phyloP scores from a whole-genome alignment of 345 rosid species.

The Salix dunnii region DNA sequence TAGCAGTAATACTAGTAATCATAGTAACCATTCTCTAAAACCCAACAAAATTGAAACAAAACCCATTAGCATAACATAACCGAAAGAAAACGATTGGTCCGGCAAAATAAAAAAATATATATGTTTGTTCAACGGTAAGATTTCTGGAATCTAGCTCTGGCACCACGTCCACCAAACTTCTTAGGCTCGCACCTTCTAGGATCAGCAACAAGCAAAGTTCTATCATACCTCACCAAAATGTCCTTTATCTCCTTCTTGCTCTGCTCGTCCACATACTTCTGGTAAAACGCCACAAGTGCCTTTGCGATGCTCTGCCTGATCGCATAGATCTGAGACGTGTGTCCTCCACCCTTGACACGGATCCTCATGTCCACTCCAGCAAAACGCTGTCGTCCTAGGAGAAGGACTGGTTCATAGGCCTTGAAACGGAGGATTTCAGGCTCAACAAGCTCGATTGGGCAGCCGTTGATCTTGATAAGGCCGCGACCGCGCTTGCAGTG shows the following conservation, averaged over 20 bases:
- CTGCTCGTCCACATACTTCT: conserved; percentile 85
- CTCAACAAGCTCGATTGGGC: conserved; percentile 25
- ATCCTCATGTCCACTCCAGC: conserved; percentile 46
- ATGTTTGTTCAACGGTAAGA: conserved; percentile 61
- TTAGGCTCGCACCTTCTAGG: conserved; percentile 90
- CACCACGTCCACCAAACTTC: conserved; percentile 93
- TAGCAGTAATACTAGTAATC: background rate
- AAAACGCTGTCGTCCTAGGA: conserved; percentile 21
- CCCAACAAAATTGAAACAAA: background rate
- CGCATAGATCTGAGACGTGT: conserved; percentile 89
- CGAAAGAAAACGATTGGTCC: background rate
- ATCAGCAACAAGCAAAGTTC: conserved; percentile 86
- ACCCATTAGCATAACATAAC: background rate
- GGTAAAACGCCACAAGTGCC: conserved; percentile 76
- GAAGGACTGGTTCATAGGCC: conserved; percentile 24
- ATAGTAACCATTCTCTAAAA: background rate
- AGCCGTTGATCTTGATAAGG: conserved; percentile 28
- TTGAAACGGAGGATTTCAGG: conserved; percentile 31
- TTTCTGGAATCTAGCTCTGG: conserved; percentile 89
- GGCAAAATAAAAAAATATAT: background rate
- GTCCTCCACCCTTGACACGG: conserved; percentile 75
- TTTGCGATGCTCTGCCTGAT: conserved; percentile 91
- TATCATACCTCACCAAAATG: conserved; percentile 65
- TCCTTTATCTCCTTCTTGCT: conserved; percentile 88
- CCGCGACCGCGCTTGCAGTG: conserved; percentile 24